Evolutionary conservation across 352 stramenopile species (phyloP), one percentile per base, ranked within the genome.

Genomic region (Globisporangium ultimum): DNA sequence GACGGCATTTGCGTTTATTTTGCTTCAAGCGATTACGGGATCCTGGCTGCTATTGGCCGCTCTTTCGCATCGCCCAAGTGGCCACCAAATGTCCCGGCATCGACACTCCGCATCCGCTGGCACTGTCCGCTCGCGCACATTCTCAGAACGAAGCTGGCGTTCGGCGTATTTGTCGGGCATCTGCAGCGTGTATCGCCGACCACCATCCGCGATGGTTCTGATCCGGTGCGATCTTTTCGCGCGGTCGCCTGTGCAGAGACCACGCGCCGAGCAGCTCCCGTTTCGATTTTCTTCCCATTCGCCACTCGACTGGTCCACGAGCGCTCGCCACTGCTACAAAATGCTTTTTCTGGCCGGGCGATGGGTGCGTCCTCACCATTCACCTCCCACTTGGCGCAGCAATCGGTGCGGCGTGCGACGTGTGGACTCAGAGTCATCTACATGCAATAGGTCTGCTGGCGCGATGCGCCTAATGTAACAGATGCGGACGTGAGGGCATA

Each of bases 401-500:
- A 32, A 32, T 32, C 24, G n/a, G 24, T 41, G 15, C 13, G 0
- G 21, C 40, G 53, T 58, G 40, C 20, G 53, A 50, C 24, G 24
- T 40, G 20, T 36, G 40, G 40, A 18, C 38, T 49, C 43, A 12
- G 17, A 58, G 22, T 58, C 53, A 58, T 58, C 53, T 58, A 58
- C 53, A 58, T 17, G 40, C 41, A 51, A 45, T 40, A 14, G 53
- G 9, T 50, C 53, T 58, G 28, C 24, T n/a, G 3, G 32, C 48
- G 53, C 41, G 14, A 58, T 40, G 14, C 53, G 15, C 13, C 17
- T 14, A 17, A 2, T n/a, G 2, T 4, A 17, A 22, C 36, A 17
- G 15, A 28, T 17, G 20, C 14, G 41, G 14, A 51, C 21, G 22
- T 22, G n/a, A 51, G n/a, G 2, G 40, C 40, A 36, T 36, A 36